Percentiles rank a stretch among this genome's conserved stretches.
Evolutionary conservation across 2,329 filamentous ascomycete species (phyloP).

Genomic region (Diaporthe ampelina): DNA sequence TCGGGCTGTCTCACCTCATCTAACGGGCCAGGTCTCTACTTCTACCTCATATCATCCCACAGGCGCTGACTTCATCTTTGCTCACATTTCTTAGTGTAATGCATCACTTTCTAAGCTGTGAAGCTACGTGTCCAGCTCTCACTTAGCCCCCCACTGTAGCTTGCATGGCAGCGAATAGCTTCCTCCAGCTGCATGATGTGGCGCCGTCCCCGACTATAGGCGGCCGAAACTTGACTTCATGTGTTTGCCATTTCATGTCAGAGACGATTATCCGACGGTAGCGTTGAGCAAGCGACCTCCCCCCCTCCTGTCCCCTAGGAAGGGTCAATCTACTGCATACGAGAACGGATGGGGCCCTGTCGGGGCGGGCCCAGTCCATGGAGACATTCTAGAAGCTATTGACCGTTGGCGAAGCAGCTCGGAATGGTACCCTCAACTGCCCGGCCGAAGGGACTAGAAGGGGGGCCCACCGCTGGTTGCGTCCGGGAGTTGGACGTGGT

Average conservation of each 20-base stretch:
- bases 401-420: constrained; percentile 24
- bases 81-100: not conserved
- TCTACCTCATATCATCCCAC: not conserved
- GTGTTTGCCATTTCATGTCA: not conserved
- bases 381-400: constrained; percentile 31
- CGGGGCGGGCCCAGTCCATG: constrained; percentile 24
- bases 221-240: not conserved
- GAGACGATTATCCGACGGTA: not conserved
- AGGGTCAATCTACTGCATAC: constrained; percentile 27
- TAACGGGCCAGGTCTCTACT: not conserved
- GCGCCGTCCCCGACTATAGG: constrained; percentile 2
- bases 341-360: constrained; percentile 18
- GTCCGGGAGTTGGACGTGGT: constrained; percentile 24
- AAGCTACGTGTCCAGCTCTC: not conserved
- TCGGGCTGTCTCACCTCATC: constrained; percentile 6
- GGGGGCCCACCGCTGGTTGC: constrained; percentile 21
- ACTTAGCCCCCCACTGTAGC: not conserved
- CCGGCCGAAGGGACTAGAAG: constrained; percentile 10
- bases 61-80: not conserved
- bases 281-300: not conserved
- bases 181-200: not conserved
- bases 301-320: not conserved
- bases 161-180: not conserved
- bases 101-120: not conserved
- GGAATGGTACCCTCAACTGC: constrained; percentile 2